Evolutionary conservation across 257 asterid genomes (phyloP).

Genomic region (Ehretia macrophylla): DNA sequence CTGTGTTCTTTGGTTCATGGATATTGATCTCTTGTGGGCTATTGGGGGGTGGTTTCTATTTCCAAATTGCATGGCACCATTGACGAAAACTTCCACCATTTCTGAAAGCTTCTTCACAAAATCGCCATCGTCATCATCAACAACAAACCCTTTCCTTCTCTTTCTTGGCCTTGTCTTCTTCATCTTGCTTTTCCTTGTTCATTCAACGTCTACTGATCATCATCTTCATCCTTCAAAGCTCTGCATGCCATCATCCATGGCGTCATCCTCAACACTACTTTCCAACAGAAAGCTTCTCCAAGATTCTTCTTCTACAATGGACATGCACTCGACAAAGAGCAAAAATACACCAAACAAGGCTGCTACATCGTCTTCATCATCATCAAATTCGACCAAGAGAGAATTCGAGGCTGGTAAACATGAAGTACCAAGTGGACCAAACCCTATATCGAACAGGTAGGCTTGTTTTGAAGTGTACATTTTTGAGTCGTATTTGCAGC

Average conservation of each 20-base stretch:
- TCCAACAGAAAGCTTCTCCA: conserved; percentile 5
- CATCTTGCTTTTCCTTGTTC: conserved; percentile 23
- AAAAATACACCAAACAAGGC: too few relatives aligned
- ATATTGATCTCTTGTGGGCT: conserved; percentile 47
- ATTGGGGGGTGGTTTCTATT: conserved; percentile 47
- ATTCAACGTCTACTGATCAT: background rate
- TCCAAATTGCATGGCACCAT: conserved; percentile 71
- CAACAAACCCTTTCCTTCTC: conserved; percentile 8
- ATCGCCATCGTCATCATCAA: conserved; percentile 13
- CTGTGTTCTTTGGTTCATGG: conserved; percentile 48
- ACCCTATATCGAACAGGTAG: conserved; percentile 73
- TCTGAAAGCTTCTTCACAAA: conserved; percentile 17
- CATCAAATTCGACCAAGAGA: conserved; percentile 11
- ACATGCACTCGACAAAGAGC: conserved; percentile 3
- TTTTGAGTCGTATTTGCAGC: too few relatives aligned
- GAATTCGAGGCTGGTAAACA: conserved; percentile 56
- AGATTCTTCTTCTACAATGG: conserved; percentile 5
- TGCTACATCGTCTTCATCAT: background rate
- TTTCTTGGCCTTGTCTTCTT: conserved; percentile 28
- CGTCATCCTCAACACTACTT: background rate
- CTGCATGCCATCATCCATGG: conserved; percentile 10
- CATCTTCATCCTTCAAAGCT: background rate
- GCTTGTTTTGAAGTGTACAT: background rate
- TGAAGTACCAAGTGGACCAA: conserved; percentile 90
- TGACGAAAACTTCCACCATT: conserved; percentile 17